Conservation (phyloP, 768 basidiomycete genomes). For the Collybiopsis confluens region DNA sequence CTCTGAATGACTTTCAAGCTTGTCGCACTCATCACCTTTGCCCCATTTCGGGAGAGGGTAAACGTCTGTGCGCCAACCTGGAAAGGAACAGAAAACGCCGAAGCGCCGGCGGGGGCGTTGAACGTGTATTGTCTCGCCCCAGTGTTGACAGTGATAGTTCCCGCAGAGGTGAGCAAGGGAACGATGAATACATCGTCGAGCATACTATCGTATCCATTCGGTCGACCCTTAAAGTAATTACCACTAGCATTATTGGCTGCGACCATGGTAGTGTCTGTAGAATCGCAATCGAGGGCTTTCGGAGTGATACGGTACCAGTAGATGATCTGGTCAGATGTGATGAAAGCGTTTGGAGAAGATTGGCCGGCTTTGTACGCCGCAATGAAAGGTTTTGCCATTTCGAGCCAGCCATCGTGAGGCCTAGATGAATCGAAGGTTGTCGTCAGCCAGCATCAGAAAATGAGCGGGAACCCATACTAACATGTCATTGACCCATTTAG, state of each 20-base stretch:
- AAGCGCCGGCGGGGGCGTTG: constrained; percentile 15
- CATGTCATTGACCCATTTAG: constrained; percentile 19
- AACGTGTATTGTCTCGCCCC: constrained; percentile 16
- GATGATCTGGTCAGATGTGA: constrained; percentile 14
- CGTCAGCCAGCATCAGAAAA: not conserved
- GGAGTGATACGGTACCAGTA: constrained; percentile 18
- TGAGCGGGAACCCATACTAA: not conserved
- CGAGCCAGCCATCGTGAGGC: constrained; percentile 30
- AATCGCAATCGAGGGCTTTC: constrained; percentile 16
- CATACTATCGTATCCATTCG: constrained; percentile 15
- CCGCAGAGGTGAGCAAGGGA: constrained; percentile 13
- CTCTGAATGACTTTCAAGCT: constrained; percentile 14
- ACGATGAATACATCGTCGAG: constrained; percentile 15
- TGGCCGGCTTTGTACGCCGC: constrained; percentile 41
- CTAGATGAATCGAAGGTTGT: not conserved
- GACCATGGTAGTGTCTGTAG: constrained; percentile 16
- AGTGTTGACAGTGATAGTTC: constrained; percentile 16
- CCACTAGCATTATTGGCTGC: constrained; percentile 15
- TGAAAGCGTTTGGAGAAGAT: constrained; percentile 7
- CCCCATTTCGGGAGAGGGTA: constrained; percentile 10
- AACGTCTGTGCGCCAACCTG: constrained; percentile 15
- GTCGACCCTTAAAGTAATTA: constrained; percentile 18
- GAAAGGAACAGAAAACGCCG: constrained; percentile 15
- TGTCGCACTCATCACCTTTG: constrained; percentile 12
- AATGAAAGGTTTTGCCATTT: constrained; percentile 44